Evolutionary conservation across 2,329 filamentous ascomycete species (phyloP).

Genomic region (Microdochium nivale): DNA sequence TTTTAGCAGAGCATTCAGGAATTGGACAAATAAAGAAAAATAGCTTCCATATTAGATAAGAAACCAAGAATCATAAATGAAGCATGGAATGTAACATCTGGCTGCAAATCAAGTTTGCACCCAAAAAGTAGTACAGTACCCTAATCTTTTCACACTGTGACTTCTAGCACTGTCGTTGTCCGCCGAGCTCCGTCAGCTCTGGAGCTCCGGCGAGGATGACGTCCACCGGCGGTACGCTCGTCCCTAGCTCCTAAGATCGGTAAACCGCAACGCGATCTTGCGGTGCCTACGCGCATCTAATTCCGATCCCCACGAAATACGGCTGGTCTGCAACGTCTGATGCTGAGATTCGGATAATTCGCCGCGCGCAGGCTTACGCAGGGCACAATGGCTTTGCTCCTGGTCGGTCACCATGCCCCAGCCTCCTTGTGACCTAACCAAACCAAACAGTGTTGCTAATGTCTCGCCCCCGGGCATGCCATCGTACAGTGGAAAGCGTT

Average conservation of each 20-base stretch:
- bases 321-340: not conserved
- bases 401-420: conserved; percentile 11
- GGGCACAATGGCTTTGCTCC: conserved; percentile 21
- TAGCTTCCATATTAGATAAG: not conserved
- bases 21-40: conserved; percentile 9
- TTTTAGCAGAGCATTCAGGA: conserved; percentile 15
- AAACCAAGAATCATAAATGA: too few species aligned
- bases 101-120: too few species aligned
- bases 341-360: not conserved
- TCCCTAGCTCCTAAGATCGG: not conserved
- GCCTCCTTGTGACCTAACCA: not conserved
- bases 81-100: too few species aligned
- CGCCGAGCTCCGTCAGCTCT: too few species aligned
- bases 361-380: not conserved
- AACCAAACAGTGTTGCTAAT: not conserved
- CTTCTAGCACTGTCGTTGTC: too few species aligned
- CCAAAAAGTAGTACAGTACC: too few species aligned
- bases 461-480: not conserved
- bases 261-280: not conserved
- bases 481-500: conserved; percentile 85
- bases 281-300: not conserved
- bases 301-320: not conserved
- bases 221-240: too few species aligned
- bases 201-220: too few species aligned
- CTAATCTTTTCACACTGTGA: too few species aligned